Evolutionary conservation across 805 yeast genomes (phyloP), one percentile per base, ranked within the genome.

Genomic region (Candida patagonica): DNA sequence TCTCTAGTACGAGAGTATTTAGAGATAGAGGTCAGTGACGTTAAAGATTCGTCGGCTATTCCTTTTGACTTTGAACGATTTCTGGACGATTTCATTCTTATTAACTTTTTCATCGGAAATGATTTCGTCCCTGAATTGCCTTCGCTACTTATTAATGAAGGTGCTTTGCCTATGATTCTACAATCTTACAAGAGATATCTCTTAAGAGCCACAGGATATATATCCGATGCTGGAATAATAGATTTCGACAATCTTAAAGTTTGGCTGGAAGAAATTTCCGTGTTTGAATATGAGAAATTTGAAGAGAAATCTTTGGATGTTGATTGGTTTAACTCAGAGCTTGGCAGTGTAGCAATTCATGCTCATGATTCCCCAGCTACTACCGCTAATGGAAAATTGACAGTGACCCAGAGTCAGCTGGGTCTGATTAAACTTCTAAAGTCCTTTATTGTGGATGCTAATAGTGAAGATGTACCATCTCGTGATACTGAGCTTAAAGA

Each of bases 101-200:
- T 89, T 52, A 75, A 86, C 80, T 88, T 85, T 56, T 95, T 92
- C 45, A 85, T 92, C 52, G 99, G 99, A 53, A 92, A 92, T 57
- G 99, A 92, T 71, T 92, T 92, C 77, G 71, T 92, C 55, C 98
- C 99, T 20, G 85, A 92, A 57, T 72, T 94, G 51, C 98, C 99
- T 0, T 95, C 88, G 60, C 69, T 92, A 51, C 88, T 85, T 58
- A 72, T 92, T 49, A 88, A 87, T 57, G 92, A 88, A 52, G 97
- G 96, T 51, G 98, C 97, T 0, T 83, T 92, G 66, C 95, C 97
- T n/a, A 72, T 87, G 23, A 69, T 92, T 53, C 68, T 92, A 50
- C 85, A 80, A 46, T 80, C 96, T 12, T 92, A 92, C 65, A 92
- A 88, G 59, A 78, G 76, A 53, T 76, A 88, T 21, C 67, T 92